These are phyloP conservation scores for Rhynchospora pubera DNA, from an alignment of 176 grass and related monocot genomes.

Conservation along the genomic window DNA sequence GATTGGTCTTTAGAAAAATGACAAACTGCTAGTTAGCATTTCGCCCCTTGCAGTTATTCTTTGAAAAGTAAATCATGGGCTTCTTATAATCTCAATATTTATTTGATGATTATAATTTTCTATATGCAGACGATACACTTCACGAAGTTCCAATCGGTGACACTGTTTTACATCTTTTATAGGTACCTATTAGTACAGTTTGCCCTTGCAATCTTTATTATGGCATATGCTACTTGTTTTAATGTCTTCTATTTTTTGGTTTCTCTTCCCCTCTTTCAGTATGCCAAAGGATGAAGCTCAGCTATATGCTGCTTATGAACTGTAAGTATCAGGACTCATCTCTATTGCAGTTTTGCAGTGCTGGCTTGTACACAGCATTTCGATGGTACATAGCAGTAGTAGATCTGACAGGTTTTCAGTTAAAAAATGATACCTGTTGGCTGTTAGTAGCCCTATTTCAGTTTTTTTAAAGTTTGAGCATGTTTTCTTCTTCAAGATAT, in stretches of 20 bases:
- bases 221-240: not conserved
- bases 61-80: not conserved
- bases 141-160: slow-evolving; percentile 49
- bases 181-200: slow-evolving; percentile 64
- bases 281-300: slow-evolving; percentile 99
- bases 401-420: not conserved
- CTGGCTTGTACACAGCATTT: slow-evolving; percentile 3
- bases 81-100: slow-evolving; percentile 9
- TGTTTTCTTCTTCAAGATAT: not conserved
- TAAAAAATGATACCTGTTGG: not conserved
- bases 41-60: not conserved
- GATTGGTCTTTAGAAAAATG: not conserved
- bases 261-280: slow-evolving; percentile 40
- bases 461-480: not conserved
- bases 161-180: slow-evolving; percentile 95
- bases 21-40: not conserved
- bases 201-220: not conserved
- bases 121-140: slow-evolving; percentile 68
- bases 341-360: not conserved
- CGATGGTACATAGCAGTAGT: not conserved
- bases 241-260: slow-evolving; percentile 21
- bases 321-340: slow-evolving; percentile 43
- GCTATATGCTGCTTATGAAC: slow-evolving; percentile 70
- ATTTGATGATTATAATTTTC: slow-evolving; percentile 31
- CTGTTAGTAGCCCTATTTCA: not conserved